Evolutionary conservation across 495 filamentous ascomycete species (phyloP).

Genomic region (Penicillium canariense): DNA sequence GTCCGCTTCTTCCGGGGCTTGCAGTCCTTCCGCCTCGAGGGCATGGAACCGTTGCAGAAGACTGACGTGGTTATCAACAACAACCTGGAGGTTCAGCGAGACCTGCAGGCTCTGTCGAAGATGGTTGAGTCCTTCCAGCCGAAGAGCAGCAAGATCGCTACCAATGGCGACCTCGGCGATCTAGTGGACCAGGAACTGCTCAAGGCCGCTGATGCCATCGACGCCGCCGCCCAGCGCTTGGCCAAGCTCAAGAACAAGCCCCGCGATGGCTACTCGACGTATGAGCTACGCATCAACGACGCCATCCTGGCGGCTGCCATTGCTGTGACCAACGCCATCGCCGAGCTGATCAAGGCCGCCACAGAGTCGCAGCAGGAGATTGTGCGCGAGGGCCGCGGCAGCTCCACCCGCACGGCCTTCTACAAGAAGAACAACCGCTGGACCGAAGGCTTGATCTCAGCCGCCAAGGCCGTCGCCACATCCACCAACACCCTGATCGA

Average conservation of each 20-base stretch:
- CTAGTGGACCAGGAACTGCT: slow-evolving; percentile 87
- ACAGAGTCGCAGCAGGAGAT: slow-evolving; percentile 95
- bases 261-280: slow-evolving; percentile 90
- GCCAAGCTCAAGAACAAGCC: slow-evolving; percentile 92
- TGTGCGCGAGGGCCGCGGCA: slow-evolving; percentile 89
- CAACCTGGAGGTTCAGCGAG: slow-evolving; percentile 90
- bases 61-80: slow-evolving; percentile 94
- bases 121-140: slow-evolving; percentile 87
- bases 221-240: slow-evolving; percentile 82
- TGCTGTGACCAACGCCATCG: slow-evolving; percentile 95
- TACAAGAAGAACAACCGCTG: slow-evolving; percentile 99
- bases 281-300: slow-evolving; percentile 92
- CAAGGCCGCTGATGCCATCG: slow-evolving; percentile 94
- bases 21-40: slow-evolving; percentile 89
- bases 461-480: slow-evolving; percentile 88
- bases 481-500: slow-evolving; percentile 96
- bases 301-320: slow-evolving; percentile 90
- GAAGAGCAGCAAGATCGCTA: slow-evolving; percentile 73
- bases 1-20: slow-evolving; percentile 95
- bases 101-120: slow-evolving; percentile 88
- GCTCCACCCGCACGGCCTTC: slow-evolving; percentile 86
- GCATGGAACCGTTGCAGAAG: slow-evolving; percentile 82
- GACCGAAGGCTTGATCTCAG: slow-evolving; percentile 96
- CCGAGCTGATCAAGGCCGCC: slow-evolving; percentile 92
- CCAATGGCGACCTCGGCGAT: slow-evolving; percentile 86